Conservation (phyloP, 2,329 filamentous ascomycete genomes). For the Penicillium psychrosexuale region DNA sequence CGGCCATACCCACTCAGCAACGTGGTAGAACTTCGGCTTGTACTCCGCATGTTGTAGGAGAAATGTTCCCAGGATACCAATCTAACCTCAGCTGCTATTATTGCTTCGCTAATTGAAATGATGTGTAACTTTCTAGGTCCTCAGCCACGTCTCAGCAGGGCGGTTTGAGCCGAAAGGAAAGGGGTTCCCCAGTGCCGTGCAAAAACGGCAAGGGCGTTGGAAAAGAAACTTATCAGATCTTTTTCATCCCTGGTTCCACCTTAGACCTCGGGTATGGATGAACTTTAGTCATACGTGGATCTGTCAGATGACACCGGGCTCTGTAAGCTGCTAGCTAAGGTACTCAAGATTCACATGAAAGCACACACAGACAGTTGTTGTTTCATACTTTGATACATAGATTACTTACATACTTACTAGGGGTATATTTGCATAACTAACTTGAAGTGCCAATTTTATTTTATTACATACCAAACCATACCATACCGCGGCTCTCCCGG, state of each 20-base stretch:
- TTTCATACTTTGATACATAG: neutral
- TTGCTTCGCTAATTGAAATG: neutral
- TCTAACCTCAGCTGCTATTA: neutral
- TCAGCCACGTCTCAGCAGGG: neutral
- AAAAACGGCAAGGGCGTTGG: neutral
- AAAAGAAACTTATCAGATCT: conserved; percentile 6
- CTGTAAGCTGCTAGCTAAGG: neutral
- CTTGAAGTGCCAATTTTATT: neutral
- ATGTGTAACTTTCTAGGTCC: neutral
- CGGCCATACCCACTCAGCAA: neutral
- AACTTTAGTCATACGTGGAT: neutral
- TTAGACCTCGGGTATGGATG: neutral
- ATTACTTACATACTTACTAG: neutral
- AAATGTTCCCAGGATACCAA: neutral
- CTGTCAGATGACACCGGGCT: neutral
- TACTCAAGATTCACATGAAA: neutral
- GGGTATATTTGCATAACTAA: neutral
- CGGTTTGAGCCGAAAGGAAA: neutral
- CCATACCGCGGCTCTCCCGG: neutral
- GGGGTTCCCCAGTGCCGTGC: neutral
- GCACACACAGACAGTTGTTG: neutral
- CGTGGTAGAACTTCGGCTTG: neutral
- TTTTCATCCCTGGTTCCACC: neutral
- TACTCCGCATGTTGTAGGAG: neutral
- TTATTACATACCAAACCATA: neutral